Evolutionary conservation across 768 basidiomycete genomes (phyloP), one percentile per base, ranked within the genome.

Genomic region (Pholiota microspora): DNA sequence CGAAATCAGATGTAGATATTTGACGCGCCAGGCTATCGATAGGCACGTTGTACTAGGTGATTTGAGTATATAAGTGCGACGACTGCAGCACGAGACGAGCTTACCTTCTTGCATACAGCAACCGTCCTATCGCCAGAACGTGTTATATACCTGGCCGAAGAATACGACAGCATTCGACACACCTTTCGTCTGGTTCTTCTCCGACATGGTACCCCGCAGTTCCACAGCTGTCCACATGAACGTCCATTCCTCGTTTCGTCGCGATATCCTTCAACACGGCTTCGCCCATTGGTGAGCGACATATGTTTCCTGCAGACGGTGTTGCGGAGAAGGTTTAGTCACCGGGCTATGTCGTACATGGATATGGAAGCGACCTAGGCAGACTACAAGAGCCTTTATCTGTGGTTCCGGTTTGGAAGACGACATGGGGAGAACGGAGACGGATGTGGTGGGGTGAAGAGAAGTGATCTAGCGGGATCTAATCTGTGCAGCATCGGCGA

Each of bases 211-310:
- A 95, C 12, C 81, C 86, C 8, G 83, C 85, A 1, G 92, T 96
- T 1, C 93, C 93, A 60, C 88, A 89, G 48, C 90, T 92, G 61
- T 94, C 92, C 27, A 94, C 88, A 10, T 68, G 63, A 57, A 94
- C 76, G 46, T 86, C 78, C 35, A 91, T 64, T 10, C 83, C 83
- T 29, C 89, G 83, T 62, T 84, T 78, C 46, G 75, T 70, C 7
- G 88, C 89, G 54, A 84, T 78, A 51, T 91, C 78, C 56, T 73
- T 77, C 27, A 95, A 77, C 21, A 95, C 89, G 2, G 92, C 94
- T 72, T 94, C 92, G 27, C 92, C 94, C 84, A 96, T 92, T 0
- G 94, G 93, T 21, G 91, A 93, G 29, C 94, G 86, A 66, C 92
- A 92, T 55, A 92, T 92, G 66, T 92, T 92, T 10, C 89, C 89